Evolutionary conservation across 2,329 filamentous ascomycete genomes (phyloP), one percentile per base, ranked within the genome.

Genomic region (Neonectria hederae): DNA sequence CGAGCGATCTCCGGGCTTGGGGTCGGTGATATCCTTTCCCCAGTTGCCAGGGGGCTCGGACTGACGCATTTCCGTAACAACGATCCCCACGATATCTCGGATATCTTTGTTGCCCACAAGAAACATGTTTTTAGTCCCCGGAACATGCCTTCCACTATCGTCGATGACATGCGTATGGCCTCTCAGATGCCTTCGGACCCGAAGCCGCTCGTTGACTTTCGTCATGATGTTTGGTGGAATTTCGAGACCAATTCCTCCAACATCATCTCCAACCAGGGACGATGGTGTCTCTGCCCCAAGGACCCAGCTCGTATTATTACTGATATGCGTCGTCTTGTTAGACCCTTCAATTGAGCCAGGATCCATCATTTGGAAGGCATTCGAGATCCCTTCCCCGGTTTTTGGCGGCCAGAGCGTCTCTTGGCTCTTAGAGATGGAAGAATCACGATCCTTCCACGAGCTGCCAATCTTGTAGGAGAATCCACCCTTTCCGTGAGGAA

Each of bases 51-150:
- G 46, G 21, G 57, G 43, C 10, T 55, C 52, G 14, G 51, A 59
- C 43, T 66, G 62, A 11, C 52, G 26, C 19, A 61, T 58, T 57
- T 72, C 71, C 6, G 67, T 52, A 42, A 74, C 13, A 17, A 69
- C 69, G 48, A 69, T 67, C 9, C 64, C 51, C 11, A 75, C 69
- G 13, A 73, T 63, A 17, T 74, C 66, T n/a, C 62, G 64, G 32
- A 75, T 72, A 19, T 75, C 72, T 28, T 64, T 58, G 32, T 71
- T 65, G 3, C 63, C 51, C 11, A 75, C 58, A 10, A 75, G 65
- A 54, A 73, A 75, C n/a, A 73, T 43, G 11, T 62, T 55, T 3
- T 58, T 66, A 7, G 63, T 59, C 10, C 59, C 62, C 4, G 63
- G 42, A 7, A 69, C 51, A 28, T 64, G 35, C 21, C 63, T 63